Evolutionary conservation across 352 stramenopile species (phyloP).

Genomic region (Globisporangium lucens): DNA sequence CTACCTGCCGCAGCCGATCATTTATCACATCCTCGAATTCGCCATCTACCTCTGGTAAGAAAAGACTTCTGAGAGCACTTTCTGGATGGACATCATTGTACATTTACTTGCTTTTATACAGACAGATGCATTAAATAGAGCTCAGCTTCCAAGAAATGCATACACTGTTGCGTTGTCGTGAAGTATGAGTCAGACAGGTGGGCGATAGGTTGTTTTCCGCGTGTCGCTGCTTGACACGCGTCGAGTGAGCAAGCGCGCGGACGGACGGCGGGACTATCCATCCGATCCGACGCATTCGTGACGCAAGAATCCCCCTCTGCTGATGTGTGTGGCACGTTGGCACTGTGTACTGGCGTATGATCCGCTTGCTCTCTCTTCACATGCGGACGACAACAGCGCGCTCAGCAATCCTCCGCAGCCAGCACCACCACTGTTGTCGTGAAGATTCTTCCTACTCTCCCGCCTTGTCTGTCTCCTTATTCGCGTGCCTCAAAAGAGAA

Average conservation of each 20-base stretch:
- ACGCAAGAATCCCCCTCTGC: not conserved
- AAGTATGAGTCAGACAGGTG: not conserved
- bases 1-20: conserved; percentile 38
- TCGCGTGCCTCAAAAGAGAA: no score
- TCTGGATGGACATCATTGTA: no score
- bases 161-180: not conserved
- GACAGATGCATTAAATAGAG: not conserved
- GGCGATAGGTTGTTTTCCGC: not conserved
- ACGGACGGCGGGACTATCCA: not conserved
- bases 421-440: not conserved
- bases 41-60: conserved; percentile 58
- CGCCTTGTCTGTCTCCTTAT: no score
- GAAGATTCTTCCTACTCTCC: not conserved
- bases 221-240: not conserved
- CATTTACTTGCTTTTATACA: not conserved
- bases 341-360: no score
- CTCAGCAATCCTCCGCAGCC: not conserved
- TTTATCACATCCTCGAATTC: conserved; percentile 53
- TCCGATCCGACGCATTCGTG: not conserved
- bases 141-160: not conserved
- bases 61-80: not conserved
- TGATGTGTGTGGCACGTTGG: not conserved
- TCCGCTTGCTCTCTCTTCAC: not conserved
- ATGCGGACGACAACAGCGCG: not conserved
- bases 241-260: no score